Conservation (phyloP, 2,329 filamentous ascomycete species). For the Ophiostoma sp. region DNA sequence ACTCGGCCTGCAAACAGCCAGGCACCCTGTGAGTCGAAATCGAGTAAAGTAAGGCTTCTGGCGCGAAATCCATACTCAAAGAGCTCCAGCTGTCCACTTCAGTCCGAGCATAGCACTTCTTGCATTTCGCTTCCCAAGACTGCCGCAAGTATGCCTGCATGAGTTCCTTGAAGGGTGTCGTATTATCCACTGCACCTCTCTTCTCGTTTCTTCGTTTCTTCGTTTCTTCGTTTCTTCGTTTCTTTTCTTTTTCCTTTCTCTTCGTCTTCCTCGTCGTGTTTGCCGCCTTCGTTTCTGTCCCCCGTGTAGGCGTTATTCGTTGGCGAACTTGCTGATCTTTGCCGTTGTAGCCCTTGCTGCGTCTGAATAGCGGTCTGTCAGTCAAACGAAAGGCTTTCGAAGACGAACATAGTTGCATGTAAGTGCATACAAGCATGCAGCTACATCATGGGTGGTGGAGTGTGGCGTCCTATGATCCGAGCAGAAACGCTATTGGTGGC, state of each 20-base stretch:
- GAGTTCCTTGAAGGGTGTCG: no score
- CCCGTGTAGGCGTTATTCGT: neutral
- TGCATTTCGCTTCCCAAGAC: neutral
- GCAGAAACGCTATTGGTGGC: no score
- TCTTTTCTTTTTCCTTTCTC: neutral
- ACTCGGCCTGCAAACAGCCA: neutral
- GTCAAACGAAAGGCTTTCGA: neutral
- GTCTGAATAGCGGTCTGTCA: neutral
- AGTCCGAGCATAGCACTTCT: neutral
- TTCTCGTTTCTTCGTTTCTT: neutral
- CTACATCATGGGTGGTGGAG: neutral
- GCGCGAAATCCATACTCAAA: neutral
- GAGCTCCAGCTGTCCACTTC: neutral
- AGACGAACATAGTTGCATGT: neutral
- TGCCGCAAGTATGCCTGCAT: no score
- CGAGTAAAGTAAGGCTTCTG: neutral
- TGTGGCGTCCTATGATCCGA: no score
- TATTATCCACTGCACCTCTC: neutral
- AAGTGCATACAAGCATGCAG: neutral
- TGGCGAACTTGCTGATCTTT: neutral
- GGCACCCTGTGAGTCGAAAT: neutral
- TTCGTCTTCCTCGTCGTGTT: neutral
- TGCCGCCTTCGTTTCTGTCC: neutral
- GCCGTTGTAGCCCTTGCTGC: neutral
- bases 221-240: neutral